A percentile compares a stretch with the other conserved stretches of the same genome.
phyloP scores from a whole-genome alignment of 768 basidiomycete genomes.

The Fibroporia radiculosa region DNA sequence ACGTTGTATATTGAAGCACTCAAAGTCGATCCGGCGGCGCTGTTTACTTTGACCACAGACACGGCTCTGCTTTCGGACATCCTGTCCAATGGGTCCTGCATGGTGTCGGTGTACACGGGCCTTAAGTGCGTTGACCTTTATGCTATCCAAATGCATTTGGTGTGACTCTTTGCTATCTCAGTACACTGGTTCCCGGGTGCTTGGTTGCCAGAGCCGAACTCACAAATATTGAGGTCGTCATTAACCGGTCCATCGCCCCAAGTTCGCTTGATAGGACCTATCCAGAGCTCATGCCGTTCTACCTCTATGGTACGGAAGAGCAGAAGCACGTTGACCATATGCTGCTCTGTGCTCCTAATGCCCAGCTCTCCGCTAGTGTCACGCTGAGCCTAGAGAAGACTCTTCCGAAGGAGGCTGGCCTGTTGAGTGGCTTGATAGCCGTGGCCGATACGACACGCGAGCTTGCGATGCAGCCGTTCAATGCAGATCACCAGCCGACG shows the following conservation, averaged over 20 bases:
- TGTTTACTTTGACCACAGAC: neutral
- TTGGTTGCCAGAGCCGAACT: neutral
- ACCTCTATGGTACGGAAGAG: slow-evolving; percentile 29
- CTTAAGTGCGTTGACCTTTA: too few species aligned
- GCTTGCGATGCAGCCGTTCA: slow-evolving; percentile 15
- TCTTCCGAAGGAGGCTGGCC: slow-evolving; percentile 5
- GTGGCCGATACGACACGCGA: slow-evolving; percentile 10
- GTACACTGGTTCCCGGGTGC: too few species aligned
- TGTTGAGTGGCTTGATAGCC: slow-evolving; percentile 11
- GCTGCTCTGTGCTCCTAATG: slow-evolving; percentile 16
- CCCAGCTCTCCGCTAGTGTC: slow-evolving; percentile 13
- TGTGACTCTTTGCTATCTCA: too few species aligned
- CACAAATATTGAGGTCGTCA: slow-evolving; percentile 23
- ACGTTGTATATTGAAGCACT: neutral
- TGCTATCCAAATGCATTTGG: too few species aligned
- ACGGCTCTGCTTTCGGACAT: neutral
- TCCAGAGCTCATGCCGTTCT: slow-evolving; percentile 29
- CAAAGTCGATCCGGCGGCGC: neutral
- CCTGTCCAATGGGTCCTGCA: too few species aligned
- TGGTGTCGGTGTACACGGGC: too few species aligned
- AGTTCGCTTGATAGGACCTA: slow-evolving; percentile 25
- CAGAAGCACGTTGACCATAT: slow-evolving; percentile 26
- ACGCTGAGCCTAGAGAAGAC: slow-evolving; percentile 9
- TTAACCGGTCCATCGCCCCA: slow-evolving; percentile 23
- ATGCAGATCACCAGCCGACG: slow-evolving; percentile 2